phyloP scores from a whole-genome alignment of 2,329 filamentous ascomycete genomes.

The Monosporascus cannonballus region DNA sequence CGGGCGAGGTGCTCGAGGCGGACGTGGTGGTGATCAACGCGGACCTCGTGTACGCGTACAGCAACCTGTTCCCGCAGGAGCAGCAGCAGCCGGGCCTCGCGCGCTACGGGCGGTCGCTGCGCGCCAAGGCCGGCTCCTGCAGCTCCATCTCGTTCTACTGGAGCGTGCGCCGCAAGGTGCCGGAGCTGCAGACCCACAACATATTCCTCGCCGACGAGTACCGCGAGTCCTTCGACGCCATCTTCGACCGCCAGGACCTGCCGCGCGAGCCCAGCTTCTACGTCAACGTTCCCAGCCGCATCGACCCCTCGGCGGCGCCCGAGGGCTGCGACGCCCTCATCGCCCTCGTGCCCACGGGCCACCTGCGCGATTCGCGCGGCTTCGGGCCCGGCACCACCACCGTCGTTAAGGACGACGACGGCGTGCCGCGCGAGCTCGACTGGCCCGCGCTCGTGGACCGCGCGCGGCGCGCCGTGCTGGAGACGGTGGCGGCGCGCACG shows the following conservation, averaged over 20 bases:
- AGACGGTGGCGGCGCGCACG: constrained; percentile 54
- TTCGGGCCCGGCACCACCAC: constrained; percentile 6
- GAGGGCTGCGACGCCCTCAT: constrained; percentile 59
- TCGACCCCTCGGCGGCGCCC: constrained; percentile 63
- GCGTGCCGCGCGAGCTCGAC: constrained; percentile 40
- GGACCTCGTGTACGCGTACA: constrained; percentile 70
- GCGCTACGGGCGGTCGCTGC: constrained; percentile 32
- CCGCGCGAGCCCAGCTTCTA: constrained; percentile 69
- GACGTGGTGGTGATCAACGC: constrained; percentile 67
- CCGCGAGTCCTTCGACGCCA: constrained; percentile 66
- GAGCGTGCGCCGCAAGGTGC: constrained; percentile 54
- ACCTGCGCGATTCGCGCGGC: constrained; percentile 47
- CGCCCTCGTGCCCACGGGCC: constrained; percentile 66
- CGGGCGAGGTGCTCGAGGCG: constrained; percentile 52
- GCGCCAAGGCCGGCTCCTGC: constrained; percentile 54
- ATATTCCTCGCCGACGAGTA: constrained; percentile 73
- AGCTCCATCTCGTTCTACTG: constrained; percentile 75
- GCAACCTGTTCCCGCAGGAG: constrained; percentile 54
- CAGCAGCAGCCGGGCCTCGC: constrained; percentile 11
- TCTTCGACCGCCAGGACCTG: constrained; percentile 64
- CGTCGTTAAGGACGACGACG: constrained; percentile 22
- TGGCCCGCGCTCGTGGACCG: constrained; percentile 55
- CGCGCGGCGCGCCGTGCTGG: constrained; percentile 54
- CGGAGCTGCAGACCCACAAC: constrained; percentile 64
- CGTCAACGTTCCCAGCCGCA: constrained; percentile 66